These are phyloP conservation scores for Hemisphaericaspora xylofermentans DNA, from an alignment of 1,139 yeast genomes.

Conservation along the genomic window DNA sequence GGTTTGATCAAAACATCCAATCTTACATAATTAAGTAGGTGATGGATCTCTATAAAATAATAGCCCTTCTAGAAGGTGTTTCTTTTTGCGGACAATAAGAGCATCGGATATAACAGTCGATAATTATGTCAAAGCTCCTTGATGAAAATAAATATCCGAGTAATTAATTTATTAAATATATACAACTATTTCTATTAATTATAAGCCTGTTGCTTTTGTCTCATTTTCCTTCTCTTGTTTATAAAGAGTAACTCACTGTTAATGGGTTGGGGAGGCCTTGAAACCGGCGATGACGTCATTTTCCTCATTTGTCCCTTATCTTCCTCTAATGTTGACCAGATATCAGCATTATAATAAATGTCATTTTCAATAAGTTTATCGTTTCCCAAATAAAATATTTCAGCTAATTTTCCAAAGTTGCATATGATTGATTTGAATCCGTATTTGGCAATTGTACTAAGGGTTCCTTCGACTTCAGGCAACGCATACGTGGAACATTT, in stretches of 20 bases:
- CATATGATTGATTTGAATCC: slow-evolving; percentile 79
- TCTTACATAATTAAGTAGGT: too few species aligned
- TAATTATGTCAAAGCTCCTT: too few species aligned
- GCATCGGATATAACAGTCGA: too few species aligned
- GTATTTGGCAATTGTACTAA: slow-evolving; percentile 52
- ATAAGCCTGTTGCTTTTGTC: slow-evolving; percentile 25
- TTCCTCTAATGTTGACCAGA: slow-evolving; percentile 26
- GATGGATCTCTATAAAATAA: too few species aligned
- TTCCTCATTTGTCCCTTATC: slow-evolving; percentile 27
- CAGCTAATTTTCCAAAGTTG: slow-evolving; percentile 69
- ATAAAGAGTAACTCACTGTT: slow-evolving; percentile 46
- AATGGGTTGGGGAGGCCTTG: slow-evolving; percentile 11
- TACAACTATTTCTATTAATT: too few species aligned
- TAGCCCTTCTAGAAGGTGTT: too few species aligned
- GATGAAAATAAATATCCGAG: neutral
- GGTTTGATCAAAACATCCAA: neutral
- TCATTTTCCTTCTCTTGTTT: slow-evolving; percentile 46
- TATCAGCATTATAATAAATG: slow-evolving; percentile 34
- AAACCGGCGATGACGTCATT: neutral
- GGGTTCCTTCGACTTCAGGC: slow-evolving; percentile 43
- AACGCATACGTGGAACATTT: slow-evolving; percentile 57
- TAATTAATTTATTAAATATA: too few species aligned
- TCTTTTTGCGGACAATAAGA: too few species aligned
- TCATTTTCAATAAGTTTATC: slow-evolving; percentile 45
- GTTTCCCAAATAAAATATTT: slow-evolving; percentile 71